These are phyloP conservation scores for Yamadazyma laniorum DNA, from an alignment of 805 yeast species.

Conservation along the genomic window DNA sequence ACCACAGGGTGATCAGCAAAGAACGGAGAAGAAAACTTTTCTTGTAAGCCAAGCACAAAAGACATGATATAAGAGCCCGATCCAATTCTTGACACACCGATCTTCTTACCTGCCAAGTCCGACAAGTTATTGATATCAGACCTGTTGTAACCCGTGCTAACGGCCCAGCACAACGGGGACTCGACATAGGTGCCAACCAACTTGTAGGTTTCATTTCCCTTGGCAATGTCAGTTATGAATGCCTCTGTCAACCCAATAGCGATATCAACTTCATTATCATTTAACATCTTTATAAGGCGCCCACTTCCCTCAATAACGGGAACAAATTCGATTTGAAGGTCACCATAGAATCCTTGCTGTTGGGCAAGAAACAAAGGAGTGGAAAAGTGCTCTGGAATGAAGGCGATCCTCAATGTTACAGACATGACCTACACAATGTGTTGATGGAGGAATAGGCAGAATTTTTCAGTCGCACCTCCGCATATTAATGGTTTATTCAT, in stretches of 20 bases:
- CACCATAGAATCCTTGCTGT: conserved; percentile 52
- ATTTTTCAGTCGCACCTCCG: too few relatives aligned
- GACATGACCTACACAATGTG: too few relatives aligned
- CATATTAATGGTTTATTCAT: too few relatives aligned
- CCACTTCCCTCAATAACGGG: conserved; percentile 89
- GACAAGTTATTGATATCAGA: conserved; percentile 49
- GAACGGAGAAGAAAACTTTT: conserved; percentile 52
- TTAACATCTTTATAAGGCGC: conserved; percentile 72
- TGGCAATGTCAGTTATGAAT: conserved; percentile 77
- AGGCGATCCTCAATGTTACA: conserved; percentile 57
- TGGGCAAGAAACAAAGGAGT: conserved; percentile 80
- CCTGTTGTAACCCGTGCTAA: conserved; percentile 70
- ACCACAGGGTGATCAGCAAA: conserved; percentile 54
- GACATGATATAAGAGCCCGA: conserved; percentile 93
- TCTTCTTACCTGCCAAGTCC: conserved; percentile 58
- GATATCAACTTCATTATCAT: conserved; percentile 62
- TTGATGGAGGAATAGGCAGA: too few relatives aligned
- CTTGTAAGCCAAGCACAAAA: conserved; percentile 69
- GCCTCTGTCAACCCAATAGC: conserved; percentile 93
- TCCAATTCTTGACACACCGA: conserved; percentile 86
- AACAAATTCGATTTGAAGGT: conserved; percentile 55
- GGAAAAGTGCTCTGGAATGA: conserved; percentile 88
- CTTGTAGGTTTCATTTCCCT: conserved; percentile 62
- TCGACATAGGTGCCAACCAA: conserved; percentile 80
- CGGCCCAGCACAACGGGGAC: conserved; percentile 88